These are phyloP conservation scores for Trichoderma atroviride DNA, from an alignment of 2,329 filamentous ascomycete species.

Conservation along the genomic window DNA sequence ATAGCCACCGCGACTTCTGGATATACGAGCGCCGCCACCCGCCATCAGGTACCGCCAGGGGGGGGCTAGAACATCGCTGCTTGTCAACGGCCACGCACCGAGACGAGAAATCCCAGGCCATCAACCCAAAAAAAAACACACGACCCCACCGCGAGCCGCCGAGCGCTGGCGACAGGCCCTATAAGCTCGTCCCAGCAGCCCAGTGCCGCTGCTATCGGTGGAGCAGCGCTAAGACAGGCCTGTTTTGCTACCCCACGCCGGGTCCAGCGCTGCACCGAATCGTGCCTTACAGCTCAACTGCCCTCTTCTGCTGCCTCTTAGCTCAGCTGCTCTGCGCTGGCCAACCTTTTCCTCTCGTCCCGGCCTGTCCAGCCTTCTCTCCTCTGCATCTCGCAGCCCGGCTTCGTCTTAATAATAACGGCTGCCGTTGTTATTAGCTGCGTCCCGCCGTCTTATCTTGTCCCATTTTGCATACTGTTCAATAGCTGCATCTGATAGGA, in stretches of 20 bases:
- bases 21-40: conserved; percentile 15
- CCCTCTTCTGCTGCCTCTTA: background rate
- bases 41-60: conserved; percentile 6
- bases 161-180: conserved; percentile 12
- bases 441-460: background rate
- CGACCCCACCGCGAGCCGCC: conserved; percentile 20
- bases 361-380: conserved; percentile 8
- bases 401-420: conserved; percentile 7
- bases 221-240: conserved; percentile 26
- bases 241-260: conserved; percentile 26
- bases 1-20: conserved; percentile 13
- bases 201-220: conserved; percentile 23
- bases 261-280: conserved; percentile 17
- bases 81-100: conserved; percentile 15
- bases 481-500: conserved; percentile 7
- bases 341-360: conserved; percentile 3
- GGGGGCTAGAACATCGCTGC: background rate
- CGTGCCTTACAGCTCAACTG: conserved; percentile 27
- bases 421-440: conserved; percentile 18
- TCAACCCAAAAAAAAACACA: background rate
- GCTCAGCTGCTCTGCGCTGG: conserved; percentile 9
- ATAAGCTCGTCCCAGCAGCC: conserved; percentile 22
- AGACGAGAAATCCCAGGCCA: background rate
- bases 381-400: conserved; percentile 8
- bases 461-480: background rate